These are phyloP conservation scores for Epithemia pelagica DNA, from an alignment of 108 stramenopile species.

Conservation along the genomic window DNA sequence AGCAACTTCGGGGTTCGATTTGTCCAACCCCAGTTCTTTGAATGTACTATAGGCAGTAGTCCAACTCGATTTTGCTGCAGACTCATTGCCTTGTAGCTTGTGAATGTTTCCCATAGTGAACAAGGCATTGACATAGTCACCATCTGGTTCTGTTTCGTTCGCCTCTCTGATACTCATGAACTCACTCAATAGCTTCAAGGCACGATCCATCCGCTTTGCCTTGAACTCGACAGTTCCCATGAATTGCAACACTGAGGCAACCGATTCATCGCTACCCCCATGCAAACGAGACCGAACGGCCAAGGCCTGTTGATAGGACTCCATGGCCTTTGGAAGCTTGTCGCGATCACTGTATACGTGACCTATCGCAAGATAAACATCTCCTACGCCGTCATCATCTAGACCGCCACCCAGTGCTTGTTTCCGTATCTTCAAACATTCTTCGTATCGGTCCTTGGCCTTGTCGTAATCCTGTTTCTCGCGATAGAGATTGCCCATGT, in stretches of 20 bases:
- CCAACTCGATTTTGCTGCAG: conserved; percentile 44
- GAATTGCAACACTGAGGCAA: conserved; percentile 51
- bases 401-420: conserved; percentile 37
- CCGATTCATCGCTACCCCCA: conserved; percentile 41
- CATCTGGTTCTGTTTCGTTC: conserved; percentile 31
- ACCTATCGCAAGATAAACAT: conserved; percentile 57
- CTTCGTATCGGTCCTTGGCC: conserved; percentile 63
- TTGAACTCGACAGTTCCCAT: conserved; percentile 66
- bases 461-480: conserved; percentile 48
- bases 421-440: conserved; percentile 54
- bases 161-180: conserved; percentile 45
- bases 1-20: conserved; percentile 42
- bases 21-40: conserved; percentile 32
- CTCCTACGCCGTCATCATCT: conserved; percentile 58
- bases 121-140: conserved; percentile 46
- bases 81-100: conserved; percentile 39
- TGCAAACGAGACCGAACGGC: conserved; percentile 18
- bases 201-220: conserved; percentile 42
- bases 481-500: conserved; percentile 69
- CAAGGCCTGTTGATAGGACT: conserved; percentile 54
- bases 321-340: conserved; percentile 41
- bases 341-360: conserved; percentile 57
- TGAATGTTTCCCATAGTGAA: conserved; percentile 67
- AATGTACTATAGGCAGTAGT: conserved; percentile 44
- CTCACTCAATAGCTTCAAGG: conserved; percentile 35